Percentiles rank a stretch among this genome's conserved stretches.
These are phyloP conservation scores for Aspergillus aculeatus DNA, from an alignment of 2,329 filamentous ascomycete genomes.

Conservation along the genomic window DNA sequence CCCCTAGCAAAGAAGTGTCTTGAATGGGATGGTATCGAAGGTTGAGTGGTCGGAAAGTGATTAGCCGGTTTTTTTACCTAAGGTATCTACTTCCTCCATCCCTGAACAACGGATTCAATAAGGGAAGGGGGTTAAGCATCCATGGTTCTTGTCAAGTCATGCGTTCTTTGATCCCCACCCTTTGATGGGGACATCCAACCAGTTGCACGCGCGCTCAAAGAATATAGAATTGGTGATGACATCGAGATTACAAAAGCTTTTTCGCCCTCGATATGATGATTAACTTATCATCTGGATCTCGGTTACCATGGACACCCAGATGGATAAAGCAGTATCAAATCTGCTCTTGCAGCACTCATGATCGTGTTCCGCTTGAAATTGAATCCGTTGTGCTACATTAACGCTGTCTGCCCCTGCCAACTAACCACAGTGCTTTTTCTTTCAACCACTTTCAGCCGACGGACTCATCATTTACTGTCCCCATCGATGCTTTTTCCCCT, in stretches of 20 bases:
- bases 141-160: constrained; percentile 17
- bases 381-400: background rate
- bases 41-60: too few species aligned
- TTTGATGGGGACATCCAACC: background rate
- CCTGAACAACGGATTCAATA: background rate
- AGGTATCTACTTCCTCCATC: too few species aligned
- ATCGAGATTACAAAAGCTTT: constrained; percentile 1
- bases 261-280: background rate
- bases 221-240: background rate
- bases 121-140: background rate
- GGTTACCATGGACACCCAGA: too few species aligned
- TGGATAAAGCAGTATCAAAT: background rate
- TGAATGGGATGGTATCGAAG: background rate
- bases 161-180: constrained; percentile 11
- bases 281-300: too few species aligned
- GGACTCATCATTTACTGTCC: too few species aligned
- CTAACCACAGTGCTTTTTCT: too few species aligned
- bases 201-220: background rate
- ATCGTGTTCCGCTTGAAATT: background rate
- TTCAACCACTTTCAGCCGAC: too few species aligned
- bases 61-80: too few species aligned
- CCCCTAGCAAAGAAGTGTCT: background rate
- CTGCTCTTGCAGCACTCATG: background rate
- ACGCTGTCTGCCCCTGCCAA: too few species aligned
- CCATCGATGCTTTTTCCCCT: too few species aligned